A percentile compares a stretch with the other conserved stretches of the same genome.
Evolutionary conservation across 257 asterid species (phyloP).

Genomic region (Echites panduratus): DNA sequence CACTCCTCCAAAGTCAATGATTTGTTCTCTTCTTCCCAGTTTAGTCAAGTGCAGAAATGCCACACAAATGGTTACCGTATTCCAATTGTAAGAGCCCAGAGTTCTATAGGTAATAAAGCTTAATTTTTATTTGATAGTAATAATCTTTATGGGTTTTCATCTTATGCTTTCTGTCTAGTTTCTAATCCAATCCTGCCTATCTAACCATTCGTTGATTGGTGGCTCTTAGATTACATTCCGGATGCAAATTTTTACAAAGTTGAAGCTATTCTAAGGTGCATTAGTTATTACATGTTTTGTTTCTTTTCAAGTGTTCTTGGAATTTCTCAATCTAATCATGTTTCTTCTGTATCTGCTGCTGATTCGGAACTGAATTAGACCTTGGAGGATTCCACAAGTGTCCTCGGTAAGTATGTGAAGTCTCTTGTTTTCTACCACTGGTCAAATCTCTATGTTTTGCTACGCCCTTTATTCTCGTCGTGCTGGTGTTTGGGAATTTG

Average conservation of each 20-base stretch:
- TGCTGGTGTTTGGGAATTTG: neutral
- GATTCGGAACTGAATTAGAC: slow-evolving; percentile 44
- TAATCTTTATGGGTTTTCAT: neutral
- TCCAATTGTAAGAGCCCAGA: slow-evolving; percentile 44
- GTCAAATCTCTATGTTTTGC: neutral
- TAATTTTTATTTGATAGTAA: neutral
- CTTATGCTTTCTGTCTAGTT: too few relatives aligned
- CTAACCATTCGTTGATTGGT: slow-evolving; percentile 9
- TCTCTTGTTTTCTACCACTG: neutral
- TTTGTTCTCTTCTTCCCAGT: slow-evolving; percentile 23
- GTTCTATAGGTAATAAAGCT: slow-evolving; percentile 33
- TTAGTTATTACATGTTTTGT: neutral
- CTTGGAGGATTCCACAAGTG: slow-evolving; percentile 92
- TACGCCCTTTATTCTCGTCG: neutral
- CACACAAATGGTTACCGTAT: slow-evolving; percentile 19
- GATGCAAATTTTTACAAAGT: slow-evolving; percentile 79
- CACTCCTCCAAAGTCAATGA: slow-evolving; percentile 12
- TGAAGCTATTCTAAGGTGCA: slow-evolving; percentile 90
- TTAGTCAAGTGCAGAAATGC: slow-evolving; percentile 21
- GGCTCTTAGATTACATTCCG: slow-evolving; percentile 49
- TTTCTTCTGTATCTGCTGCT: slow-evolving; percentile 17
- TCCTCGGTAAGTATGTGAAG: slow-evolving; percentile 73
- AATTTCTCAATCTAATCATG: slow-evolving; percentile 4
- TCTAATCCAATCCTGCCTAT: neutral
- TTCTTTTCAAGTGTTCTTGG: neutral